Conservation (phyloP, 345 rosid species). For the Eucalyptus virginea region DNA sequence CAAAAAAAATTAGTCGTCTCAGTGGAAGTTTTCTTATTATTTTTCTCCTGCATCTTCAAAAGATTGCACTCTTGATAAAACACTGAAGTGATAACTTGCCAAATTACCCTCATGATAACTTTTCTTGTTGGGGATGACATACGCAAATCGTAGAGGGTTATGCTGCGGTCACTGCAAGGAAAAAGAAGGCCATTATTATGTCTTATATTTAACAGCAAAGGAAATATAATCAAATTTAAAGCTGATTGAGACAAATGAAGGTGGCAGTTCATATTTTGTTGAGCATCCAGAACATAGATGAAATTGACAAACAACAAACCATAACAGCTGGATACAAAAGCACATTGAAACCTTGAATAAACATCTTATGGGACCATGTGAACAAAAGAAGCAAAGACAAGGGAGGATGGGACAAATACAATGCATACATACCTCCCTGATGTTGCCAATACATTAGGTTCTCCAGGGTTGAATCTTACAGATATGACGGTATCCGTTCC, state of each 20-base stretch:
- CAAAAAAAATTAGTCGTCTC: not conserved
- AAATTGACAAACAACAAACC: not conserved
- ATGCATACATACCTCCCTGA: slow-evolving; percentile 52
- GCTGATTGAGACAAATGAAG: not conserved
- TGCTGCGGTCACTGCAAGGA: slow-evolving; percentile 63
- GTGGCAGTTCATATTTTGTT: not conserved
- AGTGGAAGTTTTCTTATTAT: not conserved
- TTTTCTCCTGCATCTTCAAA: not conserved
- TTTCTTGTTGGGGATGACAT: slow-evolving; percentile 73
- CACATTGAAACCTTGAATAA: not conserved
- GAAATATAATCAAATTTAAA: not conserved
- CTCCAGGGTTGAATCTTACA: slow-evolving; percentile 92
- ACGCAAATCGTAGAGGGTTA: slow-evolving; percentile 72
- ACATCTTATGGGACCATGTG: not conserved
- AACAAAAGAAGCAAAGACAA: not conserved
- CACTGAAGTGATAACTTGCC: not conserved
- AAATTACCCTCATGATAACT: slow-evolving; percentile 70
- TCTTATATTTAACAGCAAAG: not conserved
- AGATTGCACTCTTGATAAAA: not conserved
- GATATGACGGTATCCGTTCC: slow-evolving; percentile 78
- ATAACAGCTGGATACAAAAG: not conserved
- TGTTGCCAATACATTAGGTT: slow-evolving; percentile 71
- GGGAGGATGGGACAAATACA: not conserved
- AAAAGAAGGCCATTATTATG: not conserved
- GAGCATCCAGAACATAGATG: not conserved